Conservation (phyloP, 768 basidiomycete genomes). For the Pulveroboletus sp. region DNA sequence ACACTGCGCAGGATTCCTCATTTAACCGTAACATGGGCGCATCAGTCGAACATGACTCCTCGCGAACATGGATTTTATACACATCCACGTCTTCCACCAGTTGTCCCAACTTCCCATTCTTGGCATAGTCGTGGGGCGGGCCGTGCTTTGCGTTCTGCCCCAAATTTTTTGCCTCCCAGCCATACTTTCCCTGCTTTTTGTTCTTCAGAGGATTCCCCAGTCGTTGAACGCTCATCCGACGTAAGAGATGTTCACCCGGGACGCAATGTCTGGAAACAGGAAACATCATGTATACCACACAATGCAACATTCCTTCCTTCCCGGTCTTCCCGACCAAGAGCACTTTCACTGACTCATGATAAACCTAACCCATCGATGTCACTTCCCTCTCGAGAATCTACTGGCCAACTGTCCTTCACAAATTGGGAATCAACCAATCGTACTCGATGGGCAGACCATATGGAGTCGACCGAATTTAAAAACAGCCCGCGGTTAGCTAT, state of each 20-base stretch:
- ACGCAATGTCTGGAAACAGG: constrained; percentile 16
- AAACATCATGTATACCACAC: not conserved
- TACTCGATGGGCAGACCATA: constrained; percentile 18
- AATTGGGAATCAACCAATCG: constrained; percentile 25
- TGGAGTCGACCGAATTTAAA: constrained; percentile 12
- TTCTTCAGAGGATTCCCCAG: not conserved
- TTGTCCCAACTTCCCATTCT: constrained; percentile 6
- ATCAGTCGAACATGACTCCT: constrained; percentile 43
- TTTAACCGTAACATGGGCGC: constrained; percentile 78
- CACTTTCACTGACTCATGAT: constrained; percentile 28
- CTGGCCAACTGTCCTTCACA: constrained; percentile 26
- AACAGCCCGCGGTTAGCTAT: constrained; percentile 13
- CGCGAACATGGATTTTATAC: constrained; percentile 16
- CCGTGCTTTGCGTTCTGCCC: constrained; percentile 8
- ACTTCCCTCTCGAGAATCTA: constrained; percentile 27
- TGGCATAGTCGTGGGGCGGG: constrained; percentile 19
- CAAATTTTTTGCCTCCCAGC: constrained; percentile 17
- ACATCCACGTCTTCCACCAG: constrained; percentile 9
- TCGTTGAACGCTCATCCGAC: not conserved
- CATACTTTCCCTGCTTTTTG: constrained; percentile 14
- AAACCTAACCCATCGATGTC: constrained; percentile 15
- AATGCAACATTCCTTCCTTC: constrained; percentile 4
- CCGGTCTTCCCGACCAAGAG: constrained; percentile 25
- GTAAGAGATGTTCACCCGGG: not conserved
- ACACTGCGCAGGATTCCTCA: constrained; percentile 69